Evolutionary conservation across 352 stramenopile species (phyloP).

Genomic region (Phytophthora niederhauseri): DNA sequence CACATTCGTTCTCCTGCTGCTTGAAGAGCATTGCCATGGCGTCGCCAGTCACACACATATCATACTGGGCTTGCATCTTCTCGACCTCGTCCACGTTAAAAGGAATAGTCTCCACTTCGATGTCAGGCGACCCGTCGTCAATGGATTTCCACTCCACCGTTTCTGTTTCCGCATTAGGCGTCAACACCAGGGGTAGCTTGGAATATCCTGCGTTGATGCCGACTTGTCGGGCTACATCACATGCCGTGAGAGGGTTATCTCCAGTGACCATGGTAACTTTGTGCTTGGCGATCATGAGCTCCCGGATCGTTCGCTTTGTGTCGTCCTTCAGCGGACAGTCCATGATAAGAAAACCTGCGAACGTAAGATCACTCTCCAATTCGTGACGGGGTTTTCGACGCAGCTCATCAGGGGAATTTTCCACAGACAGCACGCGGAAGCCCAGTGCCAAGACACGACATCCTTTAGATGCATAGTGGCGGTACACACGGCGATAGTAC

Average conservation of each 20-base stretch:
- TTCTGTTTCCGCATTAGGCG: conserved; percentile 33
- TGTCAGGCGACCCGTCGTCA: conserved; percentile 89
- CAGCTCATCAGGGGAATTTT: conserved; percentile 60
- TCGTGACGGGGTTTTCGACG: conserved; percentile 77
- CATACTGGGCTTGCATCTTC: conserved; percentile 74
- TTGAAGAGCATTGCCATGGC: conserved; percentile 51
- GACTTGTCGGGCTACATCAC: conserved; percentile 96
- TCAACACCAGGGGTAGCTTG: conserved; percentile 77
- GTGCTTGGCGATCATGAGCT: conserved; percentile 93
- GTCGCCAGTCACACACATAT: conserved; percentile 86
- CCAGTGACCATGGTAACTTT: conserved; percentile 98
- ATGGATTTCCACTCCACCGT: conserved; percentile 83
- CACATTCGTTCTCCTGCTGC: conserved; percentile 31
- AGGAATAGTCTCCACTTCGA: conserved; percentile 82
- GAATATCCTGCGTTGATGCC: conserved; percentile 94
- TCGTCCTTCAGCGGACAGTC: conserved; percentile 96
- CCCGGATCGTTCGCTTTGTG: conserved; percentile 93
- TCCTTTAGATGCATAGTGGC: conserved; percentile 78
- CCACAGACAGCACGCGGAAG: conserved; percentile 89
- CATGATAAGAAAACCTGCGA: conserved; percentile 95
- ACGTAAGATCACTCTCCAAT: conserved; percentile 94
- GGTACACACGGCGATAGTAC: conserved; percentile 91
- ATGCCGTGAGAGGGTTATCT: conserved; percentile 97
- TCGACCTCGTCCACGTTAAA: conserved; percentile 68
- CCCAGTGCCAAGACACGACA: conserved; percentile 96